A percentile compares a stretch with the other conserved stretches of the same genome.
Evolutionary conservation across 2,329 filamentous ascomycete species (phyloP).

Genomic region (Penicillium sp.): DNA sequence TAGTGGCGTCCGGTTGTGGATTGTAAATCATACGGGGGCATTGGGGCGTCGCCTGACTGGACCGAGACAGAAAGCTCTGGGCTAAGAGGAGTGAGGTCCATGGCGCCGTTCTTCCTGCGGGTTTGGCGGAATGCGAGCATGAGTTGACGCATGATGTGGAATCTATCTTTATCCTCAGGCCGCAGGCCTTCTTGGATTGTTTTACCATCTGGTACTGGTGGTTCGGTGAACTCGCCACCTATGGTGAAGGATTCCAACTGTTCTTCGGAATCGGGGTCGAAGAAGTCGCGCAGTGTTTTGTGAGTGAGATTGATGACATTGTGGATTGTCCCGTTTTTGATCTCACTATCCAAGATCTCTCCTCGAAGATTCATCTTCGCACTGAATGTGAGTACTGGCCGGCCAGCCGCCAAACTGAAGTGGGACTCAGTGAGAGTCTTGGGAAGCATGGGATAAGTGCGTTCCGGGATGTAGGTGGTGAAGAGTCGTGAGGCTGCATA

Average conservation of each 20-base stretch:
- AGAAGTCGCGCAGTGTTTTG: slow-evolving; percentile 39
- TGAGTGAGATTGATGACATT: slow-evolving; percentile 58
- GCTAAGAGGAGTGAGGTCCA: slow-evolving; percentile 32
- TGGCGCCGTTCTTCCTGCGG: slow-evolving; percentile 41
- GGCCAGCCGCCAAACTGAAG: slow-evolving; percentile 55
- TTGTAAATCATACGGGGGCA: slow-evolving; percentile 33
- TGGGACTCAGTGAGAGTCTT: slow-evolving; percentile 47
- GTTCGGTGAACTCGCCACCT: slow-evolving; percentile 31
- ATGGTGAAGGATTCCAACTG: slow-evolving; percentile 28
- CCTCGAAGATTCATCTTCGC: slow-evolving; percentile 55
- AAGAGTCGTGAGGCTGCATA: slow-evolving; percentile 56
- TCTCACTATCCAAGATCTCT: slow-evolving; percentile 54
- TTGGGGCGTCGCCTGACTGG: slow-evolving; percentile 22
- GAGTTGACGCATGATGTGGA: slow-evolving; percentile 39
- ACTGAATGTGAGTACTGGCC: slow-evolving; percentile 63
- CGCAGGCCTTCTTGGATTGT: slow-evolving; percentile 31
- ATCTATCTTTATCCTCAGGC: slow-evolving; percentile 36
- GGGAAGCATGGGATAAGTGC: slow-evolving; percentile 59
- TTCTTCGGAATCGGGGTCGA: slow-evolving; percentile 30
- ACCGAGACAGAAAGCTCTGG: slow-evolving; percentile 27
- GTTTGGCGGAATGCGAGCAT: slow-evolving; percentile 41
- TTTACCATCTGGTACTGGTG: slow-evolving; percentile 14
- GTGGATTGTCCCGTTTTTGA: slow-evolving; percentile 54
- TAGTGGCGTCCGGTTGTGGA: slow-evolving; percentile 33
- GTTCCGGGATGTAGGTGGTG: slow-evolving; percentile 56